A percentile compares a stretch with the other conserved stretches of the same genome.
These are phyloP conservation scores for Bruguiera hainesii DNA, from an alignment of 441 rosid genomes.

Conservation along the genomic window DNA sequence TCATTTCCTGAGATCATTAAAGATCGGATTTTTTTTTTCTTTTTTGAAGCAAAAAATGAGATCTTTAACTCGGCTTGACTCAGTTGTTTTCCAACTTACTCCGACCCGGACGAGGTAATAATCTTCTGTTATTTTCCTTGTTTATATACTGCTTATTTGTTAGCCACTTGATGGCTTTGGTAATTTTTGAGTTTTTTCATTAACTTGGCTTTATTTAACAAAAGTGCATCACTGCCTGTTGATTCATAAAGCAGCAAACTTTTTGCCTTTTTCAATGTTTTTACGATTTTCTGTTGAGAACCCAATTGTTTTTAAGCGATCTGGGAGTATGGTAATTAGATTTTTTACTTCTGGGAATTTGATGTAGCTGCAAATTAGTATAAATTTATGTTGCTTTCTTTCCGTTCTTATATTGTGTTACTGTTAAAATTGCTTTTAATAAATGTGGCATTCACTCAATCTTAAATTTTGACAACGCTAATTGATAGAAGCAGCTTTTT, in stretches of 20 bases:
- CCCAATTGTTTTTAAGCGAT: conserved; percentile 9
- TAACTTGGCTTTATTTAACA: not conserved
- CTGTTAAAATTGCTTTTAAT: not conserved
- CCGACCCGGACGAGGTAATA: conserved; percentile 94
- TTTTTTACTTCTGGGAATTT: not conserved
- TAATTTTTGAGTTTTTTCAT: not conserved
- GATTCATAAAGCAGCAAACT: not conserved
- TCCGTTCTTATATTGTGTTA: not conserved
- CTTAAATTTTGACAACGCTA: not conserved
- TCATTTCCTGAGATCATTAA: conserved; percentile 20
- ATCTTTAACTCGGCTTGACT: conserved; percentile 77
- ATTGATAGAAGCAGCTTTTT: too few species aligned
- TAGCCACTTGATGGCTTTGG: not conserved
- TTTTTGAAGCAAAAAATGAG: conserved; percentile 43
- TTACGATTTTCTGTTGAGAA: conserved; percentile 5
- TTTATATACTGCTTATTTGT: not conserved
- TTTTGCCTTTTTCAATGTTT: not conserved
- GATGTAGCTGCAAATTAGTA: conserved; percentile 2
- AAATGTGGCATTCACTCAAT: not conserved
- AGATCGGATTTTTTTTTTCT: conserved; percentile 22
- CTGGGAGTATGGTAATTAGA: not conserved
- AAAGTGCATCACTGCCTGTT: not conserved
- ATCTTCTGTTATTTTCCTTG: not conserved
- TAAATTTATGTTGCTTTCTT: not conserved
- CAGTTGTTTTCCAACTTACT: conserved; percentile 93